phyloP scores from a whole-genome alignment of 1,284 basidiomycete genomes.

The Clitocybe nebularis region DNA sequence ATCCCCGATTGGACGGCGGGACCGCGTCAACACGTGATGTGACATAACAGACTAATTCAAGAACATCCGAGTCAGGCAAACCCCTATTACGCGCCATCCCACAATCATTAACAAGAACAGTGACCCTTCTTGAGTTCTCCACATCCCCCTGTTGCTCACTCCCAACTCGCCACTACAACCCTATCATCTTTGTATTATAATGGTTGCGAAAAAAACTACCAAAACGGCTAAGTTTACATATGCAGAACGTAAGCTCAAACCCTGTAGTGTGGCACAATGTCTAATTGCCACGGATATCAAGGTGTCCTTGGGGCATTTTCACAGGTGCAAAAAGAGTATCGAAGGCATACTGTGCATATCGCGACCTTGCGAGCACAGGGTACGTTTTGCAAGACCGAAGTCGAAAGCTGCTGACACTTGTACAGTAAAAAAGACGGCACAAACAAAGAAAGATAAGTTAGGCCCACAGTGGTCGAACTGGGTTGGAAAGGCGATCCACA shows the following conservation, averaged over 20 bases:
- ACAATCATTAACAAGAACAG: too few species aligned
- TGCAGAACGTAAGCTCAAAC: conserved; percentile 38
- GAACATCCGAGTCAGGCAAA: background rate
- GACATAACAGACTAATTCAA: conserved; percentile 1
- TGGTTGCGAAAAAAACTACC: conserved; percentile 29
- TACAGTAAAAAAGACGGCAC: conserved; percentile 47
- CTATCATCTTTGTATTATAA: conserved; percentile 9
- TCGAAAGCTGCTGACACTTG: too few species aligned
- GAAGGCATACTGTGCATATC: conserved; percentile 39
- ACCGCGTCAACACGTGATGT: conserved; percentile 6
- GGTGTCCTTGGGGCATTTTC: conserved; percentile 44
- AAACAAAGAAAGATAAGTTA: conserved; percentile 40
- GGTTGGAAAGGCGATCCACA: conserved; percentile 44
- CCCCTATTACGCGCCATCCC: background rate
- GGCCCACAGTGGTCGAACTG: conserved; percentile 48
- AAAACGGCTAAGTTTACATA: conserved; percentile 38
- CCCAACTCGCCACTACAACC: background rate
- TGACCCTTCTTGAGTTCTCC: too few species aligned
- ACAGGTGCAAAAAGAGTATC: conserved; percentile 40
- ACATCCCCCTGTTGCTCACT: background rate
- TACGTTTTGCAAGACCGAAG: conserved; percentile 16
- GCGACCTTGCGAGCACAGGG: conserved; percentile 45
- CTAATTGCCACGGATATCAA: conserved; percentile 16
- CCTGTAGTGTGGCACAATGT: background rate
- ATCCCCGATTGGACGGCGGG: too few species aligned